Evolutionary conservation across 768 basidiomycete genomes (phyloP).

Genomic region (Boletus speciosus): DNA sequence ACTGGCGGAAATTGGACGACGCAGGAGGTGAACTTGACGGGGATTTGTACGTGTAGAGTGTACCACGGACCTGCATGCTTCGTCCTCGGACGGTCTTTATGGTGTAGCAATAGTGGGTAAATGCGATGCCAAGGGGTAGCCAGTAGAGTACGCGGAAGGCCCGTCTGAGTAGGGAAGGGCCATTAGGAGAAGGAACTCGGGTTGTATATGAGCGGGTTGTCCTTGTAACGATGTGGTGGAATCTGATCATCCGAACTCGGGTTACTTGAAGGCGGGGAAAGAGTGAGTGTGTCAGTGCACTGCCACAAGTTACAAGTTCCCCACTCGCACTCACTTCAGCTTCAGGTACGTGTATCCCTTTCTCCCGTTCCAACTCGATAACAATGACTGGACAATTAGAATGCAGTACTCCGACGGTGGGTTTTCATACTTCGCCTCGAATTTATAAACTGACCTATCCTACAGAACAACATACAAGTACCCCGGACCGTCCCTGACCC

Average conservation of each 20-base stretch:
- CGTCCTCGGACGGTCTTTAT: conserved; percentile 55
- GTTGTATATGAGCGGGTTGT: not conserved
- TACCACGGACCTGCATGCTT: conserved; percentile 64
- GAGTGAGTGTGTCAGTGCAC: no score
- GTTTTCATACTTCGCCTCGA: not conserved
- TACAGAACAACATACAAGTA: not conserved
- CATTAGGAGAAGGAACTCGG: not conserved
- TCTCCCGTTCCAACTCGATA: not conserved
- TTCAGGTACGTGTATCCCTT: not conserved
- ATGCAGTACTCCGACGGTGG: not conserved
- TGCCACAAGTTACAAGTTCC: no score
- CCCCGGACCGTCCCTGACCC: no score
- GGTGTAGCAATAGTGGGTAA: conserved; percentile 49
- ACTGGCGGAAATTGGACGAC: conserved; percentile 35
- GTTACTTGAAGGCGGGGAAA: no score
- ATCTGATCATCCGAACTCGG: not conserved
- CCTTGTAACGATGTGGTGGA: not conserved
- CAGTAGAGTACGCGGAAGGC: conserved; percentile 45
- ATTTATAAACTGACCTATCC: not conserved
- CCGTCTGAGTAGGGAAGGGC: not conserved
- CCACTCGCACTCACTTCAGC: no score
- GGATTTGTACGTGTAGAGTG: conserved; percentile 2
- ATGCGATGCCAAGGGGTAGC: conserved; percentile 50
- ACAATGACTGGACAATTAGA: not conserved
- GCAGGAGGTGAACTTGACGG: not conserved